phyloP scores from a whole-genome alignment of 129 eudicot genomes.

The Kitagawia praeruptora region DNA sequence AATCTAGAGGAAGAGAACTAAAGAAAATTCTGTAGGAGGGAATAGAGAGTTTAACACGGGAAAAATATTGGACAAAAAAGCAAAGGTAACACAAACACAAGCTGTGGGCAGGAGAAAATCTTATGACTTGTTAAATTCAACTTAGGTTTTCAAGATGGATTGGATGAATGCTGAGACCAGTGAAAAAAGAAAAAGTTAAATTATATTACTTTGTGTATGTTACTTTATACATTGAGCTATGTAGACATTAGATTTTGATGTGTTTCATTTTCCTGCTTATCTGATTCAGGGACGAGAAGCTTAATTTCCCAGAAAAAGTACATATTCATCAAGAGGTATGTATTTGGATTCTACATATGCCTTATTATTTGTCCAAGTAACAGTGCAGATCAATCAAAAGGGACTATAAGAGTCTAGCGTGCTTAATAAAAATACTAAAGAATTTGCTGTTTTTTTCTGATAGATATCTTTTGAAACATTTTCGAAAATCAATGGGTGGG shows the following conservation, averaged over 20 bases:
- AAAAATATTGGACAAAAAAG: background rate
- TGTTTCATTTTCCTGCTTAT: background rate
- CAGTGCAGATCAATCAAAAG: background rate
- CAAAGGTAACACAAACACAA: background rate
- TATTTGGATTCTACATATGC: background rate
- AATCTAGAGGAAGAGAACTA: background rate
- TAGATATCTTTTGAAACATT: background rate
- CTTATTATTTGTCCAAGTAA: background rate
- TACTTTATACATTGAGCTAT: background rate
- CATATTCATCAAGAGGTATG: slow-evolving; percentile 58
- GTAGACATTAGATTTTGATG: background rate
- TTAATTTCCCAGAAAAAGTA: slow-evolving; percentile 55
- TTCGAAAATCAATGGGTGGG: background rate
- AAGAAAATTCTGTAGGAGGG: background rate
- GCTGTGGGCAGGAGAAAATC: background rate
- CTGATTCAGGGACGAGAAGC: slow-evolving; percentile 68
- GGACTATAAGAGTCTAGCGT: background rate
- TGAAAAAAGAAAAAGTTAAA: background rate
- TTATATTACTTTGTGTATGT: background rate
- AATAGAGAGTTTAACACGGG: background rate
- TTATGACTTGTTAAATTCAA: background rate
- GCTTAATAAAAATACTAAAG: background rate
- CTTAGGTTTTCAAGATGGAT: background rate
- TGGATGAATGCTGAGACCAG: background rate
- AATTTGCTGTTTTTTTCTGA: background rate